phyloP scores from a whole-genome alignment of 202 grass and related monocot species.

The Hordeum pubiflorum region DNA sequence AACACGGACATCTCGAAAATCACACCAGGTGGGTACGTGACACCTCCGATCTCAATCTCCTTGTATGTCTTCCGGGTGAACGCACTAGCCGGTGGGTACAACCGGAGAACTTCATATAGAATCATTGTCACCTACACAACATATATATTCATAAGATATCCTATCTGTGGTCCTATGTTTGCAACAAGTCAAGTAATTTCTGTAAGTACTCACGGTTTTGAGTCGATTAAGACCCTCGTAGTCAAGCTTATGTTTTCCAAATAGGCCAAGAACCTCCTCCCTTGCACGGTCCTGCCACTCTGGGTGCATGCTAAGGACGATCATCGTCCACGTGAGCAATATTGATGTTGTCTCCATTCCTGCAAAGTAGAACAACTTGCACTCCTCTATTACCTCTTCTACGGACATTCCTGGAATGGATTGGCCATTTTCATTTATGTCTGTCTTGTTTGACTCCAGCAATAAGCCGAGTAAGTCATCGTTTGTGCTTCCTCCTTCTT shows the following conservation, averaged over 20 bases:
- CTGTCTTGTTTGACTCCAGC: not conserved
- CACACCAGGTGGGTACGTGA: not conserved
- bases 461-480: not conserved
- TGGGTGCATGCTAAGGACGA: not conserved
- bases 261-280: not conserved
- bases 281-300: not conserved
- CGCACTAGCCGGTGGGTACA: not conserved
- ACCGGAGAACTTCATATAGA: not conserved
- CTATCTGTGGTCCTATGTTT: not conserved
- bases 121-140: not conserved
- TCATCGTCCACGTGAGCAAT: not conserved
- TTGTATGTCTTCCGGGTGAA: not conserved
- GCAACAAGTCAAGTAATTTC: not conserved
- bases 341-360: not conserved
- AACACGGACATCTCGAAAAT: not conserved
- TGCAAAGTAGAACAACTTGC: not conserved
- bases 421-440: not conserved
- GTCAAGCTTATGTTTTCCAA: not conserved
- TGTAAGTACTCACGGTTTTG: not conserved
- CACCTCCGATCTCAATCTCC: not conserved
- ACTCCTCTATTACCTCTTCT: not conserved
- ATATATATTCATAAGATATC: not conserved
- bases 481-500: not conserved
- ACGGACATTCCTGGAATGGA: not conserved
- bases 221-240: not conserved